phyloP scores from a whole-genome alignment of 352 stramenopile genomes.

The Phytophthora syringae region DNA sequence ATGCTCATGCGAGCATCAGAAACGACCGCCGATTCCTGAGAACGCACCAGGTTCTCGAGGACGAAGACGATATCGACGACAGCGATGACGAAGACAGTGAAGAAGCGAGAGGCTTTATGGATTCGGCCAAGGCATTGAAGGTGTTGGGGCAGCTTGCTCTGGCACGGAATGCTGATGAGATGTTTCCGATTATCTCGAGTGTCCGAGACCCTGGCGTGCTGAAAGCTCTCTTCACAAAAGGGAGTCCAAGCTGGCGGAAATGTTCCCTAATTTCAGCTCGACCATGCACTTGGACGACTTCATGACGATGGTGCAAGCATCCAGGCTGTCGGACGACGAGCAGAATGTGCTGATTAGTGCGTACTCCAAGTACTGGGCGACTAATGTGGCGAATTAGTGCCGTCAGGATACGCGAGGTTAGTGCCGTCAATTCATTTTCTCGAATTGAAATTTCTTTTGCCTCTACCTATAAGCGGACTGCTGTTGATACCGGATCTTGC shows the following conservation, averaged over 20 bases:
- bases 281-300: background rate
- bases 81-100: background rate
- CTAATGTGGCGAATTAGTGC: too few species aligned
- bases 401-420: too few species aligned
- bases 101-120: too few species aligned
- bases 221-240: background rate
- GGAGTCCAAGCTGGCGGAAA: background rate
- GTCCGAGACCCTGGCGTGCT: background rate
- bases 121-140: background rate
- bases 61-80: background rate
- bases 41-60: background rate
- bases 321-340: background rate
- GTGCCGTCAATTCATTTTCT: too few species aligned
- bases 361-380: background rate
- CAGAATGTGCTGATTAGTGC: background rate
- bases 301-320: background rate
- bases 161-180: background rate
- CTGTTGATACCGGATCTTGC: too few species aligned
- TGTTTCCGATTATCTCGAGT: background rate
- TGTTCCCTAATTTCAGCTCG: background rate
- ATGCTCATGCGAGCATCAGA: background rate
- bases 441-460: too few species aligned
- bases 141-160: background rate
- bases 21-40: slow-evolving; percentile 2
- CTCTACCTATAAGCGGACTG: too few species aligned